A percentile compares a stretch with the other conserved stretches of the same genome.
These are phyloP conservation scores for Hericium coralloides DNA, from an alignment of 768 basidiomycete genomes.

Conservation along the genomic window DNA sequence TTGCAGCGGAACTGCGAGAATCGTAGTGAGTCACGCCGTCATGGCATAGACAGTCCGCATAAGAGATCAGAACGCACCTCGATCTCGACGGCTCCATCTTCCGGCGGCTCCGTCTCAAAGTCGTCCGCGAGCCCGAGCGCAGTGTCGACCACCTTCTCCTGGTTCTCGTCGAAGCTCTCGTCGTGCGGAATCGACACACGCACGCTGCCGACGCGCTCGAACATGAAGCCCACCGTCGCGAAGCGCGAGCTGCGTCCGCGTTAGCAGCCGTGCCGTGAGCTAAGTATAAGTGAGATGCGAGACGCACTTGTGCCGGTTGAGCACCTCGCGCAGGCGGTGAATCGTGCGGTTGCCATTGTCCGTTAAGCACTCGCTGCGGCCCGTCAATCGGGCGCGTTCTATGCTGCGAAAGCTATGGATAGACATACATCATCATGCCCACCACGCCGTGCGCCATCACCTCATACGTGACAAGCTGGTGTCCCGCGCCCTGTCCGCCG, in stretches of 20 bases:
- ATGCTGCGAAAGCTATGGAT: not conserved
- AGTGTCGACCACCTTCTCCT: slow-evolving; percentile 9
- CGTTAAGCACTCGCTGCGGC: slow-evolving; percentile 13
- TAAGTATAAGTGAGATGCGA: not conserved
- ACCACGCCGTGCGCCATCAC: slow-evolving; percentile 13
- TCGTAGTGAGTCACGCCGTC: not conserved
- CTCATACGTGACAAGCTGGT: slow-evolving; percentile 9
- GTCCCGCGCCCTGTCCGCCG: slow-evolving; percentile 5
- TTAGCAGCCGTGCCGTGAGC: not conserved
- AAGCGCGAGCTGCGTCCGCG: slow-evolving; percentile 6
- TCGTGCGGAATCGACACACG: slow-evolving; percentile 6
- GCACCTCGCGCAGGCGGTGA: slow-evolving; percentile 7
- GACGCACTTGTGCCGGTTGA: slow-evolving; percentile 14
- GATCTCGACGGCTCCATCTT: not conserved
- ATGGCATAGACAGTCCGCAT: not conserved
- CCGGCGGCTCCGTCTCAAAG: slow-evolving; percentile 3
- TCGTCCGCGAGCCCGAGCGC: slow-evolving; percentile 11
- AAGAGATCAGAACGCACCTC: not conserved
- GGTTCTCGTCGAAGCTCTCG: not conserved
- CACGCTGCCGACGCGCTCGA: slow-evolving; percentile 9
- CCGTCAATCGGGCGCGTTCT: not conserved
- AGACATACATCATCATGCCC: slow-evolving; percentile 15
- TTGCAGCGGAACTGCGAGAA: slow-evolving; percentile 9
- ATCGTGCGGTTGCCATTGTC: slow-evolving; percentile 13
- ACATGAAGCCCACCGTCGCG: slow-evolving; percentile 14